Evolutionary conservation across 768 basidiomycete genomes (phyloP).

Genomic region (Phaffia tasmanica): DNA sequence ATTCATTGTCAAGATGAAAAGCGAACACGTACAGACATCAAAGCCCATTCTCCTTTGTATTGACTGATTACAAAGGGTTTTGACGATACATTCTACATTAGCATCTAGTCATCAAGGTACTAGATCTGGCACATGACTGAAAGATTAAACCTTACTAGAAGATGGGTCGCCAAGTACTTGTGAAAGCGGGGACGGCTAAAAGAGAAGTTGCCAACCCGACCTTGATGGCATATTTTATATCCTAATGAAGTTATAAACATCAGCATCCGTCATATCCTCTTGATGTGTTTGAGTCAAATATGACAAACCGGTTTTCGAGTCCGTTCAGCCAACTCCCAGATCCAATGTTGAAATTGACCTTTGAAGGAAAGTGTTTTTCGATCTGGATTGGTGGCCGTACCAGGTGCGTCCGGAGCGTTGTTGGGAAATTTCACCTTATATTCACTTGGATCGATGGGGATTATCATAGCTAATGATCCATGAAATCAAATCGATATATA

Average conservation of each 20-base stretch:
- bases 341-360: constrained; percentile 53
- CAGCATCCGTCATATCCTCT: constrained; percentile 23
- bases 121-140: no score
- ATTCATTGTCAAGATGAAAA: neutral
- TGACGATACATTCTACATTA: neutral
- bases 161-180: constrained; percentile 59
- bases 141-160: constrained; percentile 42
- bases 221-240: constrained; percentile 3
- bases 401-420: constrained; percentile 66
- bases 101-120: neutral
- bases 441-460: constrained; percentile 38
- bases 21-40: constrained; percentile 61
- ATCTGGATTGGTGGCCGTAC: constrained; percentile 70
- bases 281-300: constrained; percentile 72
- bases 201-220: constrained; percentile 54
- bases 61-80: constrained; percentile 33
- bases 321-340: constrained; percentile 62
- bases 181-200: constrained; percentile 78
- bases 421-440: constrained; percentile 57
- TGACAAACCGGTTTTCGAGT: constrained; percentile 61
- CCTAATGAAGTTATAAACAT: constrained; percentile 26
- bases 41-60: constrained; percentile 87
- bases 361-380: constrained; percentile 49
- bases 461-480: constrained; percentile 32
- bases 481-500: neutral